phyloP scores from a whole-genome alignment of 2,329 filamentous ascomycete genomes.

The Akanthomyces muscarius region DNA sequence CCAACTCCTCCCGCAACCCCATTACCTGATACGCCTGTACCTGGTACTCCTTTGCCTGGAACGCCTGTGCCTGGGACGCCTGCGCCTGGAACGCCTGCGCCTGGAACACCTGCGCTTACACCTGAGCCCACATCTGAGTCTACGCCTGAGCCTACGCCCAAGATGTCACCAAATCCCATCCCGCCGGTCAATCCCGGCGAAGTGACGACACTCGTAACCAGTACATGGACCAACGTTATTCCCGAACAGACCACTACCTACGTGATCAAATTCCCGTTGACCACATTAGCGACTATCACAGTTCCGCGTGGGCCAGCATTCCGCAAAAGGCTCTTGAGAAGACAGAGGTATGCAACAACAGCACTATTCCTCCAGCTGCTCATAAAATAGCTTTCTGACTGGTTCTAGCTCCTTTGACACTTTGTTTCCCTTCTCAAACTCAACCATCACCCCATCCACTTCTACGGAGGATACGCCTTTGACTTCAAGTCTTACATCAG shows the following conservation, averaged over 20 bases:
- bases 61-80: conserved; percentile 18
- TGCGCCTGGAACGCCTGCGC: conserved; percentile 20
- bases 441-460: conserved; percentile 23
- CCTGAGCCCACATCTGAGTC: conserved; percentile 8
- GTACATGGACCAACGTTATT: conserved; percentile 38
- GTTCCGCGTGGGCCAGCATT: conserved; percentile 19
- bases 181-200: conserved; percentile 27
- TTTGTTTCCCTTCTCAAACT: conserved; percentile 29
- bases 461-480: conserved; percentile 23
- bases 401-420: conserved; percentile 20
- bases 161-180: conserved; percentile 29
- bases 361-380: neutral
- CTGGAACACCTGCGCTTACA: conserved; percentile 23
- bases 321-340: conserved; percentile 26
- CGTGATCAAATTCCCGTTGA: conserved; percentile 36
- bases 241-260: conserved; percentile 38
- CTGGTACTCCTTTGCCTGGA: neutral
- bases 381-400: conserved; percentile 15
- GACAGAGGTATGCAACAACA: conserved; percentile 27
- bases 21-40: conserved; percentile 18
- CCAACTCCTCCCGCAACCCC: conserved; percentile 30
- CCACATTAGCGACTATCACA: conserved; percentile 34
- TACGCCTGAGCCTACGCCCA: conserved; percentile 9
- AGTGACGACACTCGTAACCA: conserved; percentile 29
- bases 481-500: conserved; percentile 30